Percentiles rank a stretch among this genome's conserved stretches.
phyloP scores from a whole-genome alignment of 768 basidiomycete species.

The Strobilomyces echinocephalus region DNA sequence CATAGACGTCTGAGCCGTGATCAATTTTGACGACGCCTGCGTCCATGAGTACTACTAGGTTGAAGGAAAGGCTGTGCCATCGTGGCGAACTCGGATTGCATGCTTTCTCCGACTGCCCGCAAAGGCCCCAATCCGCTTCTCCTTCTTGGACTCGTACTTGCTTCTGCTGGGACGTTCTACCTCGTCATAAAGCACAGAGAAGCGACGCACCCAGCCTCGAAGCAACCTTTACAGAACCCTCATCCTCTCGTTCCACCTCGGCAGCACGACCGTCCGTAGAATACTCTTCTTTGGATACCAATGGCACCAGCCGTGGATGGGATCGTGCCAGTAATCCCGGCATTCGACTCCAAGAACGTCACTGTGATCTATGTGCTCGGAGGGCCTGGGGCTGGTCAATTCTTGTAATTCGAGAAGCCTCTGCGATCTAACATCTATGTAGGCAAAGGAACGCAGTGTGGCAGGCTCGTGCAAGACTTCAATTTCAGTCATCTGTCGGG shows the following conservation, averaged over 20 bases:
- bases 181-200: slow-evolving; percentile 53
- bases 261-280: slow-evolving; percentile 31
- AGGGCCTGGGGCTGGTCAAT: slow-evolving; percentile 88
- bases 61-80: neutral
- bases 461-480: slow-evolving; percentile 75
- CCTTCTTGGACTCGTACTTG: slow-evolving; percentile 50
- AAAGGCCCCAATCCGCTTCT: slow-evolving; percentile 59
- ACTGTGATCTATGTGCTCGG: slow-evolving; percentile 94
- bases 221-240: slow-evolving; percentile 55
- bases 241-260: slow-evolving; percentile 63
- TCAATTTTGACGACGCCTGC: slow-evolving; percentile 43
- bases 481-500: slow-evolving; percentile 92
- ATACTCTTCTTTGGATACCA: slow-evolving; percentile 1
- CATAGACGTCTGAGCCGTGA: slow-evolving; percentile 57
- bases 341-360: slow-evolving; percentile 68
- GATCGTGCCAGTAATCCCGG: slow-evolving; percentile 7
- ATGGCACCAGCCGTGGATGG: slow-evolving; percentile 16
- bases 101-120: slow-evolving; percentile 18
- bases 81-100: neutral
- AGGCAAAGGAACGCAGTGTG: slow-evolving; percentile 98
- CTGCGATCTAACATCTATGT: slow-evolving; percentile 6
- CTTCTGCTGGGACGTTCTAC: slow-evolving; percentile 57
- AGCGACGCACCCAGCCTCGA: slow-evolving; percentile 53
- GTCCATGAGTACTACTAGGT: slow-evolving; percentile 38
- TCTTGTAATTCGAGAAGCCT: neutral